Percentiles rank a stretch among this genome's conserved stretches.
Conservation (phyloP, 345 rosid species). For the Salix udensis region DNA sequence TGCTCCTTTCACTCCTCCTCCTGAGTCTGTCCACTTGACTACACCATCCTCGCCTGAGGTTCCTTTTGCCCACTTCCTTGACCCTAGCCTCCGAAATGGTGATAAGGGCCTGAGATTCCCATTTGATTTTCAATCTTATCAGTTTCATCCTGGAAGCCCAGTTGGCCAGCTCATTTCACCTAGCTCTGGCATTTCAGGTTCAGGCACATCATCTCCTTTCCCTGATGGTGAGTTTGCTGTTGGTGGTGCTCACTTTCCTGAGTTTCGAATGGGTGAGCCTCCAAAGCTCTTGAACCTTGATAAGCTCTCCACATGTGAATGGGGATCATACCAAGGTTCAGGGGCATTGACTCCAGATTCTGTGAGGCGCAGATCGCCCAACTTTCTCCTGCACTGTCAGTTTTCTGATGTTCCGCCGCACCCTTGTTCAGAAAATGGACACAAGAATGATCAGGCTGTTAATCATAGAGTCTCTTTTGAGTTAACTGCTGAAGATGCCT, state of each 20-base stretch:
- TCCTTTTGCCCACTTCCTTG: conserved; percentile 84
- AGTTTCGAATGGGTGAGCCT: conserved; percentile 57
- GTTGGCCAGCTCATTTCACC: conserved; percentile 86
- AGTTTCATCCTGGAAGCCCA: conserved; percentile 94
- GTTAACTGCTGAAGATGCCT: conserved; percentile 44
- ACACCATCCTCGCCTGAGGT: conserved; percentile 97
- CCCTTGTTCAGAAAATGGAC: conserved; percentile 16
- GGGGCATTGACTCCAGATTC: conserved; percentile 55
- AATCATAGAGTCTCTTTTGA: conserved; percentile 58
- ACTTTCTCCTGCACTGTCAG: conserved; percentile 30
- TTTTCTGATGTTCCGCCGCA: conserved; percentile 25
- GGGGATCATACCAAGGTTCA: conserved; percentile 44
- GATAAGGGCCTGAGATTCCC: conserved; percentile 46
- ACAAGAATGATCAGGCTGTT: conserved; percentile 25
- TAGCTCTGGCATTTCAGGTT: conserved; percentile 79
- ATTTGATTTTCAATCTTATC: conserved; percentile 71
- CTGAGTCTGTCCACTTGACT: conserved; percentile 72
- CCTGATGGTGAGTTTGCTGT: conserved; percentile 55
- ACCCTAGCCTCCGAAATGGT: conserved; percentile 36
- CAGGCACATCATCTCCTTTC: conserved; percentile 91
- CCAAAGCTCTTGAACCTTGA: conserved; percentile 65
- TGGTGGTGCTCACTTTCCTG: conserved; percentile 41
- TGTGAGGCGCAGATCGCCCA: conserved; percentile 34
- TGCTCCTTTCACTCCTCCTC: conserved; percentile 91
- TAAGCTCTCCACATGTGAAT: conserved; percentile 32